Evolutionary conservation across 1,284 basidiomycete genomes (phyloP).

Genomic region (Phlebopus sp.): DNA sequence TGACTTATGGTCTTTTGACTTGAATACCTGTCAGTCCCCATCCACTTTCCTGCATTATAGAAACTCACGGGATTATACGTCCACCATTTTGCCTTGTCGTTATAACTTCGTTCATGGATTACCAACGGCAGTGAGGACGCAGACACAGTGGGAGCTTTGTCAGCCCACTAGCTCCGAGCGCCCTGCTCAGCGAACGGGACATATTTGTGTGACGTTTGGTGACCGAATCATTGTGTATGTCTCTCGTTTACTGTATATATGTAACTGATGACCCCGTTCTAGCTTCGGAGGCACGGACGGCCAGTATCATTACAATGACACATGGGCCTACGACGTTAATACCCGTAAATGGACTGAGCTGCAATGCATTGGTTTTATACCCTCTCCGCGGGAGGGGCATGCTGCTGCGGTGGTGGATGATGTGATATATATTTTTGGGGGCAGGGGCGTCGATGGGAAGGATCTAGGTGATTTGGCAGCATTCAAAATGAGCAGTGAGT

Average conservation of each 20-base stretch:
- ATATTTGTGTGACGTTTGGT: conserved; percentile 83
- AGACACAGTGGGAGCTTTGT: conserved; percentile 78
- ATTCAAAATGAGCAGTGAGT: conserved; percentile 93
- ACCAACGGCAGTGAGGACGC: conserved; percentile 56
- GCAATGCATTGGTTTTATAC: conserved; percentile 96
- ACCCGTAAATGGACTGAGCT: conserved; percentile 90
- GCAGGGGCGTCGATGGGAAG: conserved; percentile 95
- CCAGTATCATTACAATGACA: conserved; percentile 99
- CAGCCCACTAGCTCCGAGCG: conserved; percentile 61
- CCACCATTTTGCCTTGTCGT: not conserved
- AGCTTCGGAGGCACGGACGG: conserved; percentile 99
- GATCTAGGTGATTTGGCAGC: conserved; percentile 94
- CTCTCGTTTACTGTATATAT: conserved; percentile 6
- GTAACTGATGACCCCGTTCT: conserved; percentile 18
- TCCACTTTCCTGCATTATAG: conserved; percentile 6
- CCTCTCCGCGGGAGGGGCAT: conserved; percentile 94
- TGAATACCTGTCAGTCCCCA: conserved; percentile 77
- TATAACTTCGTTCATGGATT: conserved; percentile 3
- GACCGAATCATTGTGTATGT: conserved; percentile 85
- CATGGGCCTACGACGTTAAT: conserved; percentile 91
- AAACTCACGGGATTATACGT: conserved; percentile 2
- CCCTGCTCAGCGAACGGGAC: conserved; percentile 90
- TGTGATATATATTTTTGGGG: conserved; percentile 98
- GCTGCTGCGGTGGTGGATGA: conserved; percentile 96
- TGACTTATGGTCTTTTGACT: conserved; percentile 96